Evolutionary conservation across 257 asterid genomes (phyloP).

Genomic region (Jacaranda mimosifolia): DNA sequence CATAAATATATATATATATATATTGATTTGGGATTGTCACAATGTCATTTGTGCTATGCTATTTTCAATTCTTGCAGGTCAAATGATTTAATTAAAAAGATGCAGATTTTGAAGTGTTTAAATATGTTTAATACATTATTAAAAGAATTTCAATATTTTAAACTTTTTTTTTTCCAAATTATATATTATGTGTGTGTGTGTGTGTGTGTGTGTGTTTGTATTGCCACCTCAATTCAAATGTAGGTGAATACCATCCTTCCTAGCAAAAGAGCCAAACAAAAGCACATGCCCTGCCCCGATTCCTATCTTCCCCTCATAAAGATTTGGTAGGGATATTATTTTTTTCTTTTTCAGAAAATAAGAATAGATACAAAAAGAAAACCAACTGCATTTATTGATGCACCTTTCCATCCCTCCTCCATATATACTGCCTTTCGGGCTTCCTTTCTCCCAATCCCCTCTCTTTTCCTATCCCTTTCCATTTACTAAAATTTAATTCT

Average conservation of each 20-base stretch:
- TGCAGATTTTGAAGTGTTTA: too few relatives aligned
- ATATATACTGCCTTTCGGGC: constrained; percentile 44
- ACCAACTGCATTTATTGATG: constrained; percentile 46
- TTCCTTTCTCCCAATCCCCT: constrained; percentile 34
- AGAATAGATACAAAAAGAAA: not conserved
- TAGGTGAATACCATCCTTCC: constrained; percentile 23
- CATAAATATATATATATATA: not conserved
- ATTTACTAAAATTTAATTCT: constrained; percentile 4
- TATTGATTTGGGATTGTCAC: too few relatives aligned
- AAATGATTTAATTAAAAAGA: too few relatives aligned
- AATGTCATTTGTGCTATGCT: too few relatives aligned
- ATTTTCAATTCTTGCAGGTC: too few relatives aligned
- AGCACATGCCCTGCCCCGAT: constrained; percentile 52
- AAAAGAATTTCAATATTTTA: too few relatives aligned
- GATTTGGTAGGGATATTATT: not conserved
- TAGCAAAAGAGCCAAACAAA: constrained; percentile 48
- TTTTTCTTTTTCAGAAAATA: not conserved
- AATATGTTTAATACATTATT: too few relatives aligned
- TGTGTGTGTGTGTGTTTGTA: not conserved
- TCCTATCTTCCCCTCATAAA: constrained; percentile 7
- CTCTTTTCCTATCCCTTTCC: not conserved
- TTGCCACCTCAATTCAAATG: constrained; percentile 30
- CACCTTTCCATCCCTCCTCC: constrained; percentile 51
- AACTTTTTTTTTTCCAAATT: too few relatives aligned
- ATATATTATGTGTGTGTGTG: not conserved